phyloP scores from a whole-genome alignment of 1,284 basidiomycete species.

The Inonotus hispidus region DNA sequence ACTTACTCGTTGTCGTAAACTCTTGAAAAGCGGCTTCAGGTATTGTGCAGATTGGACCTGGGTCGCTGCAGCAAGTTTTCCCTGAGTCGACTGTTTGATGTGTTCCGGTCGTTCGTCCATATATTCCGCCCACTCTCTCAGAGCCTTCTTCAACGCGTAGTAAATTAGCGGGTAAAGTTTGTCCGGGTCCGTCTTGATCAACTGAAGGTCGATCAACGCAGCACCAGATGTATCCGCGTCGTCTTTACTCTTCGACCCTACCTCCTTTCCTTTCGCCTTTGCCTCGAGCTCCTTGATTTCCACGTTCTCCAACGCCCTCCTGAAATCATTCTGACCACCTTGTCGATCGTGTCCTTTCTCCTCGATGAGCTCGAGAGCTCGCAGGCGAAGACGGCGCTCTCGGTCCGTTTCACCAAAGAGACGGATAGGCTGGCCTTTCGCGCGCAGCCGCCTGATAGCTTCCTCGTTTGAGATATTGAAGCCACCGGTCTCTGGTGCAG shows the following conservation, averaged over 20 bases:
- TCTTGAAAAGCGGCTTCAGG: conserved; percentile 94
- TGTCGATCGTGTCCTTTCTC: conserved; percentile 74
- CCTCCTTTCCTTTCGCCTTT: conserved; percentile 54
- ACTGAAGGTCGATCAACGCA: conserved; percentile 66
- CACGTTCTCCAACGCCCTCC: conserved; percentile 87
- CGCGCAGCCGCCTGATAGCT: conserved; percentile 80
- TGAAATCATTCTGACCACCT: conserved; percentile 90
- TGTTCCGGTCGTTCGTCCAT: conserved; percentile 87
- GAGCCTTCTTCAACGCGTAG: conserved; percentile 86
- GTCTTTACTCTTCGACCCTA: conserved; percentile 33
- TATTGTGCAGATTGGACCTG: conserved; percentile 96
- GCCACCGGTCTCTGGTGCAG: conserved; percentile 44
- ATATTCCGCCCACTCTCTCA: conserved; percentile 95
- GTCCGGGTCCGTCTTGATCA: conserved; percentile 91
- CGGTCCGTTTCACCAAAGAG: conserved; percentile 95
- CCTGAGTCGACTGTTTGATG: conserved; percentile 83
- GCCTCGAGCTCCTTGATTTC: conserved; percentile 77
- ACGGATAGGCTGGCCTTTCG: conserved; percentile 91
- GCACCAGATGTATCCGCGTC: conserved; percentile 40
- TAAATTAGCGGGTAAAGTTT: conserved; percentile 97
- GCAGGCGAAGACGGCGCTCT: conserved; percentile 82
- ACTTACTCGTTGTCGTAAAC: conserved; percentile 77
- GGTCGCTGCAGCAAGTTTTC: conserved; percentile 91
- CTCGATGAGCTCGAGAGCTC: conserved; percentile 92
- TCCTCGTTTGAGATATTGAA: conserved; percentile 96